A percentile compares a stretch with the other conserved stretches of the same genome.
These are phyloP conservation scores for Marchantia paleacea DNA, from an alignment of 225 moss, liverwort and hornwort genomes.

Conservation along the genomic window DNA sequence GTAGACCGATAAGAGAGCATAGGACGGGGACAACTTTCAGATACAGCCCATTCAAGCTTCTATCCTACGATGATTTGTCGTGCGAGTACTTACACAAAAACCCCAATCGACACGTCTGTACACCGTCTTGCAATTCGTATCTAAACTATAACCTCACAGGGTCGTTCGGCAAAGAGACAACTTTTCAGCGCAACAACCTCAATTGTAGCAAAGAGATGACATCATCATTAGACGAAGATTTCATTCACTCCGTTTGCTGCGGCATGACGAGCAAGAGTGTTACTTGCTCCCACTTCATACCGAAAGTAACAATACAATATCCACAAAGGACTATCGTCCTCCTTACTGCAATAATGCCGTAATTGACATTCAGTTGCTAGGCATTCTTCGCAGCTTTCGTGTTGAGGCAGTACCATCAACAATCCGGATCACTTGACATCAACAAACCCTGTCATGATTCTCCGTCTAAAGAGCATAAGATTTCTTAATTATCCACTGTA, in stretches of 20 bases:
- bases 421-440: not conserved
- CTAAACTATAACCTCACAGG: not conserved
- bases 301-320: not conserved
- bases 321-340: not conserved
- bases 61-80: not conserved
- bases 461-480: not conserved
- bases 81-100: constrained; percentile 8
- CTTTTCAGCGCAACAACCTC: not conserved
- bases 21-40: not conserved
- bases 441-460: not conserved
- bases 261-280: not conserved
- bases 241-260: not conserved
- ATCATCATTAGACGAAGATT: not conserved
- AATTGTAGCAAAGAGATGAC: not conserved
- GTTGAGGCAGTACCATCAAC: not conserved
- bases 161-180: constrained; percentile 2
- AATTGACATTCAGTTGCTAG: not conserved
- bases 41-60: constrained; percentile 1
- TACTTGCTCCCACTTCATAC: not conserved
- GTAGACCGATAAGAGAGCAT: not conserved
- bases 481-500: not conserved
- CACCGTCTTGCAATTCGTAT: not conserved
- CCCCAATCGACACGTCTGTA: constrained; percentile 1
- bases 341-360: not conserved
- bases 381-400: not conserved